Percentiles rank a stretch among this genome's conserved stretches.
Evolutionary conservation across 148 eudicot genomes (phyloP).

Genomic region (Amaranthus hypochondriacus): DNA sequence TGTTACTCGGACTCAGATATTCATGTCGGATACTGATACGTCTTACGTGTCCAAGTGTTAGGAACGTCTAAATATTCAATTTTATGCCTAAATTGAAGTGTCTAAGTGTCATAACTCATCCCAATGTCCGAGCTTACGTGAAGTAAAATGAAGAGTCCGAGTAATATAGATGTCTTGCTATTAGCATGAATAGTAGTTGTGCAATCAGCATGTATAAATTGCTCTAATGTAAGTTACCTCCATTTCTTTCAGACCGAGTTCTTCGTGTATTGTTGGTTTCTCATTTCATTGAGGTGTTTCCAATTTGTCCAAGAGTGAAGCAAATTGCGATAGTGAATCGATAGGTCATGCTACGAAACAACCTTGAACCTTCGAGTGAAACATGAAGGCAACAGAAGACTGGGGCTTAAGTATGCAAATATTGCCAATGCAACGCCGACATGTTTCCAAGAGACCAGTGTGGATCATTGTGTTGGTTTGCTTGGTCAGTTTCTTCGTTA

Average conservation of each 20-base stretch:
- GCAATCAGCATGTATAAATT: not conserved
- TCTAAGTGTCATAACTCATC: not conserved
- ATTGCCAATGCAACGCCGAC: slow-evolving; percentile 56
- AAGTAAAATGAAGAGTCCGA: not conserved
- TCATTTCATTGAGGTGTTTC: slow-evolving; percentile 3
- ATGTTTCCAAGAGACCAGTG: slow-evolving; percentile 58
- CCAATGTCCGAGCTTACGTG: not conserved
- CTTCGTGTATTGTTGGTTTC: not conserved
- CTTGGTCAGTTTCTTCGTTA: slow-evolving; percentile 54
- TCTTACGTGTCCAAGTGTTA: too few relatives aligned
- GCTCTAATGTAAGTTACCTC: slow-evolving; percentile 7
- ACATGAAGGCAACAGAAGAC: slow-evolving; percentile 55
- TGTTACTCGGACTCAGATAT: too few relatives aligned
- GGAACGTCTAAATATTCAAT: too few relatives aligned
- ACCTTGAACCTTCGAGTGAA: slow-evolving; percentile 24
- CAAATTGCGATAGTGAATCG: slow-evolving; percentile 6
- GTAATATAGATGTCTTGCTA: not conserved
- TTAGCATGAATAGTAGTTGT: not conserved
- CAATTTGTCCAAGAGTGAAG: not conserved
- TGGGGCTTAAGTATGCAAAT: slow-evolving; percentile 72
- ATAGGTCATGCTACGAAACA: slow-evolving; percentile 18
- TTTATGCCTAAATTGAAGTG: too few relatives aligned
- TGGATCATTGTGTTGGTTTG: slow-evolving; percentile 73
- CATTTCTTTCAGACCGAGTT: slow-evolving; percentile 9
- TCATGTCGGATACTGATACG: too few relatives aligned